Base-by-base conservation (phyloP, 1,284 basidiomycete species). In the Sporisorium reilianum region DNA sequence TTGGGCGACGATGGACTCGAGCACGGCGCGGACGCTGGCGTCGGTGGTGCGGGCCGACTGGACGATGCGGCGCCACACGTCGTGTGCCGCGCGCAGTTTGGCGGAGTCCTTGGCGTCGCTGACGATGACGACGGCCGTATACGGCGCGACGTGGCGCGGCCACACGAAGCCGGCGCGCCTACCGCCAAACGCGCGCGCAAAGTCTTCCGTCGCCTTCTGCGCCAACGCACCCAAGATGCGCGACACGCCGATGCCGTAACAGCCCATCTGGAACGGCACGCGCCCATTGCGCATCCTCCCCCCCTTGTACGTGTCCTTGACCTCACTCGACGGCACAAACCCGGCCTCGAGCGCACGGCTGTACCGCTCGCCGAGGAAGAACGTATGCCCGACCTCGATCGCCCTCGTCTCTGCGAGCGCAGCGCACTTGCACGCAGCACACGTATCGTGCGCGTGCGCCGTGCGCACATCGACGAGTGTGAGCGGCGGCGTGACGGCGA, bases 381-480 rank as follows among this genome's bases (percentile, higher is more conserved):
- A 86, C 0, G 85, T 85, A 51, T 86, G 85, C 0, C 79, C 85
- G 2, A 86, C 75, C 55, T 86, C 85, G 61, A 86, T 85, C 1
- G 85, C 80, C 16, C 68, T 65, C 18, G 59, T 78, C 34, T 74
- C 63, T 0, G 50, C 18, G 2, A 86, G 72, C 7, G 75, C 67
- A 3, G 16, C 9, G 6, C 18, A 40, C 69, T 18, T 73, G 56
- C 85, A 86, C 9, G 55, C 46, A 0, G 68, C 46, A 34, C 79
- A 80, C 0, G 50, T 48, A 53, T 86, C 83, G 22, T 76, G 71
- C 22, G 50, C 50, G 22, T 64, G 46, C 2, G 78, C 75, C 11
- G 38, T 57, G 30, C 72, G 64, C 10, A 80, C 14, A 44, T 80
- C 77, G 16, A 72, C 65, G 1, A 71, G 41, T 1, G 58, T 69